These are phyloP conservation scores for Elaeis oleifera DNA, from an alignment of 202 grass and related monocot genomes.

Conservation along the genomic window DNA sequence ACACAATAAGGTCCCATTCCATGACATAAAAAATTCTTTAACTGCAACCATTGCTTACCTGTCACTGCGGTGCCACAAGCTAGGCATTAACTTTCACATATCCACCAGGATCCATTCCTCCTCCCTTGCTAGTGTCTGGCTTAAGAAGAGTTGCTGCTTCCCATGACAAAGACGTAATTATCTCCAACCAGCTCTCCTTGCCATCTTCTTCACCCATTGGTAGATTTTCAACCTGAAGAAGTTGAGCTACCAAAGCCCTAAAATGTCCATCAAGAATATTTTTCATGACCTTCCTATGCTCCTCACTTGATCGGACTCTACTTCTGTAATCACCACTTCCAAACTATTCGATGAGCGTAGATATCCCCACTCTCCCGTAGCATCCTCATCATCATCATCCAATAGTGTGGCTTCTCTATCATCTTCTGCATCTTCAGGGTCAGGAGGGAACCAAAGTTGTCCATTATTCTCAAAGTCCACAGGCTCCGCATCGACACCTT, in stretches of 20 bases:
- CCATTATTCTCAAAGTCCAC: constrained; percentile 85
- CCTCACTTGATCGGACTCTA: constrained; percentile 79
- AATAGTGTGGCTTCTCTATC: constrained; percentile 47
- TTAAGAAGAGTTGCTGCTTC: constrained; percentile 85
- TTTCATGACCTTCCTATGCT: constrained; percentile 96
- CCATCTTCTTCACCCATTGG: constrained; percentile 45
- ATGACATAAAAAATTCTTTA: too few species aligned
- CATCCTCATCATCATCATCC: constrained; percentile 78
- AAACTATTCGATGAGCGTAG: constrained; percentile 64
- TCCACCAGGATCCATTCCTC: constrained; percentile 89
- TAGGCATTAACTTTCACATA: constrained; percentile 97
- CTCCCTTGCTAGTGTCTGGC: constrained; percentile 96
- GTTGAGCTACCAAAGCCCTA: constrained; percentile 79
- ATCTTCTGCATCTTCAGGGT: constrained; percentile 87
- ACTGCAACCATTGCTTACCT: constrained; percentile 34
- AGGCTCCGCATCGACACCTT: constrained; percentile 58
- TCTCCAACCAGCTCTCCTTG: constrained; percentile 78
- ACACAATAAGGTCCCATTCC: too few species aligned
- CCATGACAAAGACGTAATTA: constrained; percentile 89
- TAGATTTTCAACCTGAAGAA: constrained; percentile 74
- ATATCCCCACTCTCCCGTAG: constrained; percentile 80
- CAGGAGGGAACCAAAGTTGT: constrained; percentile 71
- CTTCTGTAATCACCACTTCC: constrained; percentile 58
- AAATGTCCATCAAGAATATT: constrained; percentile 84
- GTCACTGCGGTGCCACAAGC: constrained; percentile 60